Percentiles rank a stretch among this genome's conserved stretches.
These are phyloP conservation scores for Iris macrosiphon DNA, from an alignment of 106 monocot species.

Conservation along the genomic window DNA sequence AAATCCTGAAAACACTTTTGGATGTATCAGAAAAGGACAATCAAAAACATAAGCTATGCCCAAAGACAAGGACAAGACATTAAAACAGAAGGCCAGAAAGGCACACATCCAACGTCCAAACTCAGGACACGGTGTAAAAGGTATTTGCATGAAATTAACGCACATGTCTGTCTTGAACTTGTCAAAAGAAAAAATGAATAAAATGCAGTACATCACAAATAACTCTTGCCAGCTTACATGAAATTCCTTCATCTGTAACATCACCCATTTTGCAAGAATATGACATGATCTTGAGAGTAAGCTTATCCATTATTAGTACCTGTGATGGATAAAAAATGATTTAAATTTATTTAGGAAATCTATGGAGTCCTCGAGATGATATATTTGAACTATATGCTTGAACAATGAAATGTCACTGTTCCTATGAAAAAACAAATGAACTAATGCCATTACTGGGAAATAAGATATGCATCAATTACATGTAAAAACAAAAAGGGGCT, in stretches of 20 bases:
- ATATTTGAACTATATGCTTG: not conserved
- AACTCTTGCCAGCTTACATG: constrained; percentile 49
- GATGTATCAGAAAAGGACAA: not conserved
- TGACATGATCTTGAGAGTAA: constrained; percentile 90
- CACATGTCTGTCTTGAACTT: not conserved
- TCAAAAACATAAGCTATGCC: not conserved
- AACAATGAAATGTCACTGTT: not conserved
- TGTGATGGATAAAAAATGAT: constrained; percentile 19
- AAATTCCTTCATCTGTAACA: constrained; percentile 91
- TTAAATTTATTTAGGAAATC: not conserved
- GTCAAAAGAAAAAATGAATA: not conserved
- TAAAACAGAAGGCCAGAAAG: too few relatives aligned
- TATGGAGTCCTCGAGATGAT: not conserved
- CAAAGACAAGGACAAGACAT: not conserved
- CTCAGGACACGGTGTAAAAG: not conserved
- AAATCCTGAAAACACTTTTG: too few relatives aligned
- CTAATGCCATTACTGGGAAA: not conserved
- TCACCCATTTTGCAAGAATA: constrained; percentile 98
- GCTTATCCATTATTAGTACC: constrained; percentile 98
- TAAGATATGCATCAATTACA: too few relatives aligned
- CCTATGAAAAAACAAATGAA: not conserved
- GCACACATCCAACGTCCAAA: too few relatives aligned
- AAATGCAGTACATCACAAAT: not conserved
- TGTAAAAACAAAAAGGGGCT: too few relatives aligned
- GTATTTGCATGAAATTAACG: not conserved